A percentile compares a stretch with the other conserved stretches of the same genome.
Evolutionary conservation across 2,329 filamentous ascomycete genomes (phyloP).

Genomic region (Colletotrichum scovillei): DNA sequence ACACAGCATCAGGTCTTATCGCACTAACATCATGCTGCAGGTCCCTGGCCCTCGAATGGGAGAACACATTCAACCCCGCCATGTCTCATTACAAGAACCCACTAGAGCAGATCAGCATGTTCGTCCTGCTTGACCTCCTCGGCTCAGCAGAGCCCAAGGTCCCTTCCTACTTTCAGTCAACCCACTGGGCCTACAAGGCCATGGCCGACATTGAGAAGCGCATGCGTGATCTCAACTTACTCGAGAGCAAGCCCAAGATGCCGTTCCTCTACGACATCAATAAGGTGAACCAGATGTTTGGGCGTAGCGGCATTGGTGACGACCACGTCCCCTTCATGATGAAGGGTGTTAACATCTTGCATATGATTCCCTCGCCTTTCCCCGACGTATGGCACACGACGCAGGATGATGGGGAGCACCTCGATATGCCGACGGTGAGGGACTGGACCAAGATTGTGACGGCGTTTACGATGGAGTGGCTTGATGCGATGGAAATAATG

Average conservation of each 20-base stretch:
- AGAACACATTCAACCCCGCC: slow-evolving; percentile 71
- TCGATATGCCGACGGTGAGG: slow-evolving; percentile 77
- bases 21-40: slow-evolving; percentile 43
- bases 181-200: slow-evolving; percentile 83
- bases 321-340: slow-evolving; percentile 84
- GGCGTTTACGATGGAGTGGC: slow-evolving; percentile 82
- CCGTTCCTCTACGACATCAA: slow-evolving; percentile 68
- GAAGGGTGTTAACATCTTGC: slow-evolving; percentile 79
- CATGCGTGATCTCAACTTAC: slow-evolving; percentile 67
- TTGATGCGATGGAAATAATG: slow-evolving; percentile 69
- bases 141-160: slow-evolving; percentile 70
- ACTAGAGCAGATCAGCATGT: slow-evolving; percentile 78
- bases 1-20: background rate
- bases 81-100: slow-evolving; percentile 76
- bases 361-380: slow-evolving; percentile 80
- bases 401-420: slow-evolving; percentile 77
- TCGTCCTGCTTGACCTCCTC: slow-evolving; percentile 80
- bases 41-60: slow-evolving; percentile 80
- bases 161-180: slow-evolving; percentile 80
- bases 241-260: slow-evolving; percentile 51
- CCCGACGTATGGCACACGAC: slow-evolving; percentile 79
- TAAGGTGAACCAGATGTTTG: slow-evolving; percentile 53
- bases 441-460: slow-evolving; percentile 82
- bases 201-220: slow-evolving; percentile 74
- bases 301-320: slow-evolving; percentile 65